phyloP scores from a whole-genome alignment of 2,329 filamentous ascomycete genomes.

The Cladosporium phlei region DNA sequence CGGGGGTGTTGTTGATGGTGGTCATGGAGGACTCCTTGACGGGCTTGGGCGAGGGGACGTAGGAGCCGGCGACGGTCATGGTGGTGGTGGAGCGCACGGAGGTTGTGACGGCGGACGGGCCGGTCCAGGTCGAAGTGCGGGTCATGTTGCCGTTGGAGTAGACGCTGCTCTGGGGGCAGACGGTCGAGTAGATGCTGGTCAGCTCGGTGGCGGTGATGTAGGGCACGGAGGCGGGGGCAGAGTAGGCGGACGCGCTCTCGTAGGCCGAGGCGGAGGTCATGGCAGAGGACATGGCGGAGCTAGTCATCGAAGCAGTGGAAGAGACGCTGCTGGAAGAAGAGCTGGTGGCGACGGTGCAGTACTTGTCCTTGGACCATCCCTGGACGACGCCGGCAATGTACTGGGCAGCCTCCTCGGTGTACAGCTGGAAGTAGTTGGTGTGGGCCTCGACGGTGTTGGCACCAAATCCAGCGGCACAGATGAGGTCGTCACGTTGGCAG shows the following conservation, averaged over 20 bases:
- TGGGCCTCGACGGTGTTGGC: conserved; percentile 33
- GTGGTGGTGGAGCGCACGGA: conserved; percentile 6
- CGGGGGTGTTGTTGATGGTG: conserved; percentile 11
- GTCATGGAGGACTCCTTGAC: conserved; percentile 10
- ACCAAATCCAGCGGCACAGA: conserved; percentile 32
- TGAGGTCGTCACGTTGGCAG: conserved; percentile 36
- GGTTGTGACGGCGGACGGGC: conserved; percentile 9
- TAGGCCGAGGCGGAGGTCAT: conserved; percentile 15
- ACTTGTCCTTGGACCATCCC: conserved; percentile 4
- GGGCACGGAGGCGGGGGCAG: conserved; percentile 10
- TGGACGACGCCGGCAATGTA: conserved; percentile 25
- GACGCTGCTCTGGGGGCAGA: conserved; percentile 13
- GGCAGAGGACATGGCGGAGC: neutral
- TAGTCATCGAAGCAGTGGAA: neutral
- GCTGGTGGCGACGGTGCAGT: conserved; percentile 4
- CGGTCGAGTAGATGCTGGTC: conserved; percentile 16
- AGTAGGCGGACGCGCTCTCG: conserved; percentile 15
- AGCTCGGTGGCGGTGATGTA: conserved; percentile 15
- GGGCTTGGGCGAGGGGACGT: conserved; percentile 10
- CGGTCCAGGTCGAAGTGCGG: conserved; percentile 11
- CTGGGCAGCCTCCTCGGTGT: conserved; percentile 22
- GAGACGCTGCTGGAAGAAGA: neutral
- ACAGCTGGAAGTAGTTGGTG: conserved; percentile 37
- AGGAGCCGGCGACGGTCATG: neutral
- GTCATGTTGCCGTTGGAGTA: conserved; percentile 10